Conservation (phyloP, 2,329 filamentous ascomycete genomes). For the Fusarium longipes region DNA sequence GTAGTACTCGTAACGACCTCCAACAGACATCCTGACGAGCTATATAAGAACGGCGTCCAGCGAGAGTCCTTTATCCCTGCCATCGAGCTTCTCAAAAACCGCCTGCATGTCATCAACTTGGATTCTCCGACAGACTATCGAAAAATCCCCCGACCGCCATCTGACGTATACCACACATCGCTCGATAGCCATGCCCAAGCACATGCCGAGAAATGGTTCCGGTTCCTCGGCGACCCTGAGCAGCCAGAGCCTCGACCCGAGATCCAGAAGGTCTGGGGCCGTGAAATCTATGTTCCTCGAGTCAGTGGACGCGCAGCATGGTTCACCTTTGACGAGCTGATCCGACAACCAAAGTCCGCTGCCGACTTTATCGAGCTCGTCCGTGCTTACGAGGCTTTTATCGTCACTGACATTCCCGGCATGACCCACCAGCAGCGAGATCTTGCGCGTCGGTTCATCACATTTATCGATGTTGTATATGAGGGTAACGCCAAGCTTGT, state of each 20-base stretch:
- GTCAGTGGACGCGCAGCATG: slow-evolving; percentile 89
- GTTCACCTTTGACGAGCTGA: slow-evolving; percentile 94
- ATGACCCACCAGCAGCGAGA: slow-evolving; percentile 92
- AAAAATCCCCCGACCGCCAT: slow-evolving; percentile 92
- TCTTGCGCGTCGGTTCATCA: slow-evolving; percentile 92
- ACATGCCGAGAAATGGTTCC: slow-evolving; percentile 95
- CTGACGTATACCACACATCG: slow-evolving; percentile 92
- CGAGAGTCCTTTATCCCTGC: slow-evolving; percentile 94
- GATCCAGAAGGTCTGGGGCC: slow-evolving; percentile 89
- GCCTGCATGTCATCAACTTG: slow-evolving; percentile 90
- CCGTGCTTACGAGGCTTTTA: slow-evolving; percentile 89
- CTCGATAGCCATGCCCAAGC: slow-evolving; percentile 80
- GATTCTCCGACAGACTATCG: slow-evolving; percentile 97
- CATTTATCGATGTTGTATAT: slow-evolving; percentile 96
- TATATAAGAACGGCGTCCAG: slow-evolving; percentile 99
- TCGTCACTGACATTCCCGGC: slow-evolving; percentile 89
- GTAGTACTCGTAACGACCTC: slow-evolving; percentile 96
- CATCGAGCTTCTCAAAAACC: slow-evolving; percentile 88
- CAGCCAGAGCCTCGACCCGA: slow-evolving; percentile 80
- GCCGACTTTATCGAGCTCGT: slow-evolving; percentile 96
- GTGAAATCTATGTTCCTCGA: slow-evolving; percentile 85
- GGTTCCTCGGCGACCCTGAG: slow-evolving; percentile 87
- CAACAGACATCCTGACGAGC: slow-evolving; percentile 93
- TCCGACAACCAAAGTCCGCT: slow-evolving; percentile 87
- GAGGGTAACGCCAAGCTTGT: slow-evolving; percentile 94